Base-by-base conservation (phyloP, 495 filamentous ascomycete genomes). In the Niebla homalea region DNA sequence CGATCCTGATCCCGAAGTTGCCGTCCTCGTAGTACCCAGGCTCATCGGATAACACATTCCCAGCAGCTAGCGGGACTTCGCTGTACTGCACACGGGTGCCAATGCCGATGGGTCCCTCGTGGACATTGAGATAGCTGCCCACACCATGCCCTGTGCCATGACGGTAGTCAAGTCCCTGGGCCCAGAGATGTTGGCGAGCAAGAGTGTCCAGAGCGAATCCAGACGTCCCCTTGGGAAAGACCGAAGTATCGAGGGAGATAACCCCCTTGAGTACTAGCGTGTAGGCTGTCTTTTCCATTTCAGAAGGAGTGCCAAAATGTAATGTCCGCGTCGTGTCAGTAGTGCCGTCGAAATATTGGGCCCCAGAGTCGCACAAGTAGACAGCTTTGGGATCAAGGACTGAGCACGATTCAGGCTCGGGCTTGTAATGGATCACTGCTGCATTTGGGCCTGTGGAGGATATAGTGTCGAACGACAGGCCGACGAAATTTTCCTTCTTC, bases 21-120 rank as follows among this genome's bases (percentile, higher is more conserved):
- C 89, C 93, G 59, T 99, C 93, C 67, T 97, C 93, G 67, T 99
- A 99, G 69, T 89, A 99, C 26, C 93, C 93, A 14, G 92, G 93
- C 63, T 99, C 78, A 61, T 94, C 83, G 4, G 89, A 95, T 52
- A 96, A 77, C 39, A 97, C 89, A 61, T 96, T 95, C 41, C 93
- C 93, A n/a, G 82, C 71, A 0, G 87, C 76, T 19, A 99, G 75
- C 1, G 92, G 73, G 19, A 97, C 92, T 57, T 99, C 93, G 8
- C 85, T 81, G 62, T 90, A 96, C 56, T 94, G 86, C 25, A 89
- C 74, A 39, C 90, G 76, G 5, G 88, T 94, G 18, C 93, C 93
- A 46, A 99, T 88, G 19, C 93, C 93, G 50, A 99, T 94, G 6
- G 93, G 93, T 0, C 93, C 93, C 64, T 99, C 93, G 65, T 99